phyloP scores from a whole-genome alignment of 768 basidiomycete species.

The Trametes punicea region DNA sequence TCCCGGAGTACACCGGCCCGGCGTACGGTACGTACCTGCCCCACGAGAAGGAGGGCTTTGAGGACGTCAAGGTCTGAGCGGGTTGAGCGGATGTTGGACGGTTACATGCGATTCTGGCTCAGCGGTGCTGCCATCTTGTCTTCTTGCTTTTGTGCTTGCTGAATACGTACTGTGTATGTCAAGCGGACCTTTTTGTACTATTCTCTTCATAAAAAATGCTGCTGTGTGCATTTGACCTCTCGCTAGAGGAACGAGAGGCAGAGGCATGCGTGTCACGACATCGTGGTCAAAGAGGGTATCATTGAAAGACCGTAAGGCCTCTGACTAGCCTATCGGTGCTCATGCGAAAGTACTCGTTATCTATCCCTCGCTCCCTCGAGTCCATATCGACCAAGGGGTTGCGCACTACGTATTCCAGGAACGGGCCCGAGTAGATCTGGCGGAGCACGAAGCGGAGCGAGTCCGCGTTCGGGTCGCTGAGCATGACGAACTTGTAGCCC shows the following conservation, averaged over 20 bases:
- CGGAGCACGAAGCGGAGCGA: slow-evolving; percentile 77
- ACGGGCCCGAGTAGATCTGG: slow-evolving; percentile 92
- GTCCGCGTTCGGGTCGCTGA: slow-evolving; percentile 83
- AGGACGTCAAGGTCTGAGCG: slow-evolving; percentile 22
- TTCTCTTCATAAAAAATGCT: not conserved
- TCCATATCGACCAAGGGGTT: slow-evolving; percentile 88
- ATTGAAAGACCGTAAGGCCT: slow-evolving; percentile 47
- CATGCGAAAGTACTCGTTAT: slow-evolving; percentile 87
- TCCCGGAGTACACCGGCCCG: slow-evolving; percentile 27
- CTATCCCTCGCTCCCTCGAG: slow-evolving; percentile 78
- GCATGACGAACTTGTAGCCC: slow-evolving; percentile 93
- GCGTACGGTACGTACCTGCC: slow-evolving; percentile 22
- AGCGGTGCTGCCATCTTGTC: slow-evolving; percentile 5
- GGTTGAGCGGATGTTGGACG: not conserved
- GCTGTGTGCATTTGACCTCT: too few species aligned
- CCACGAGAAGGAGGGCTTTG: slow-evolving; percentile 29
- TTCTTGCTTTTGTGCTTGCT: not conserved
- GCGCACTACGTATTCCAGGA: slow-evolving; percentile 89
- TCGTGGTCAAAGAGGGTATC: slow-evolving; percentile 4
- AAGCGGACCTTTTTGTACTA: slow-evolving; percentile 9
- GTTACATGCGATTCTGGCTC: not conserved
- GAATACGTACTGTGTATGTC: not conserved
- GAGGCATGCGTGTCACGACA: not conserved
- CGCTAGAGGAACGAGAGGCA: too few species aligned
- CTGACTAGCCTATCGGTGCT: slow-evolving; percentile 75